phyloP scores from a whole-genome alignment of 148 eudicot genomes.

The Euryodendron excelsum region DNA sequence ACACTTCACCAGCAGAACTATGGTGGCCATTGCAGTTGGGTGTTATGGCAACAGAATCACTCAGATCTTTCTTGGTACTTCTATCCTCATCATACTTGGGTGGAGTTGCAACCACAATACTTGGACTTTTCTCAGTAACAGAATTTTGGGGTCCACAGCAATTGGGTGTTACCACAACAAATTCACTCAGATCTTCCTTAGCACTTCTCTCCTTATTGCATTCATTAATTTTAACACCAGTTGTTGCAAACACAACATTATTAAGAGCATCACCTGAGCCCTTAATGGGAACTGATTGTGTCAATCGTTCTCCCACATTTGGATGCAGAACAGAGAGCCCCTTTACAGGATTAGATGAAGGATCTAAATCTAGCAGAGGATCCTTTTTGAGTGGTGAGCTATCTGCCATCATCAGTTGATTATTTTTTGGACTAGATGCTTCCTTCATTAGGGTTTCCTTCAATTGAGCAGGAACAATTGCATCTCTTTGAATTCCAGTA shows the following conservation, averaged over 20 bases:
- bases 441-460: conserved; percentile 24
- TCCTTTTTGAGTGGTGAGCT: conserved; percentile 19
- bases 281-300: neutral
- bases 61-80: conserved; percentile 18
- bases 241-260: conserved; percentile 1
- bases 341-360: neutral
- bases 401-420: conserved; percentile 9
- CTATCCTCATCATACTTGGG: conserved; percentile 6
- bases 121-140: conserved; percentile 8
- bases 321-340: neutral
- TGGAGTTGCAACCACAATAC: conserved; percentile 14
- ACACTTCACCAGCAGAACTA: conserved; percentile 11
- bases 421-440: conserved; percentile 16
- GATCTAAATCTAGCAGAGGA: neutral
- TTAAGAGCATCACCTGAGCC: neutral
- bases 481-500: conserved; percentile 15
- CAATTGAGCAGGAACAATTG: conserved; percentile 16
- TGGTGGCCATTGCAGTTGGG: conserved; percentile 16
- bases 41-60: conserved; percentile 18
- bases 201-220: conserved; percentile 14
- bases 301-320: conserved; percentile 8
- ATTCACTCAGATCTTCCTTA: conserved; percentile 8
- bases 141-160: conserved; percentile 11
- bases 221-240: conserved; percentile 1
- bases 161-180: conserved; percentile 19